These are phyloP conservation scores for Xerocomus nothofagi DNA, from an alignment of 1,284 basidiomycete genomes.

Conservation along the genomic window DNA sequence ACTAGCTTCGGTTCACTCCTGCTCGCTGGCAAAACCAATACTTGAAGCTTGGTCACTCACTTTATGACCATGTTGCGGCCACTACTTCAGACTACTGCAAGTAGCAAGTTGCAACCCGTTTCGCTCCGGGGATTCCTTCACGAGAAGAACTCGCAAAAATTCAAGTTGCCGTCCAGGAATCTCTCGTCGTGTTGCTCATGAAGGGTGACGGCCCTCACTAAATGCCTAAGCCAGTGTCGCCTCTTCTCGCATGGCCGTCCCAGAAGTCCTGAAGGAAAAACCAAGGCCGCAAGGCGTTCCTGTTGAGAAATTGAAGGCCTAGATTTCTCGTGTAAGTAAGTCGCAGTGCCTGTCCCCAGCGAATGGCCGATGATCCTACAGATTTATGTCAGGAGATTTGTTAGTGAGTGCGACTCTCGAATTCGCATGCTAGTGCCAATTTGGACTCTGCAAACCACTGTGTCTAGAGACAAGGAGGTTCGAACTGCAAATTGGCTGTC, in stretches of 20 bases:
- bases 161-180: conserved; percentile 49
- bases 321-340: conserved; percentile 84
- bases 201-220: conserved; percentile 88
- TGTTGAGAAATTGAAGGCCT: conserved; percentile 78
- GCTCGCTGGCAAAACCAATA: too few species aligned
- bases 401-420: conserved; percentile 83
- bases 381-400: conserved; percentile 92
- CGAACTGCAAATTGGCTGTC: too few species aligned
- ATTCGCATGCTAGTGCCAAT: too few species aligned
- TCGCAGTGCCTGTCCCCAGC: conserved; percentile 41
- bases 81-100: conserved; percentile 29
- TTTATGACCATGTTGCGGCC: conserved; percentile 34
- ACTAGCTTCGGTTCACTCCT: too few species aligned
- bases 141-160: conserved; percentile 44
- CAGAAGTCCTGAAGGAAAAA: conserved; percentile 87
- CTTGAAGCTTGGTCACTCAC: too few species aligned
- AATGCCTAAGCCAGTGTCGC: conserved; percentile 86
- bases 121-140: conserved; percentile 43
- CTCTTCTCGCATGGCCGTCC: conserved; percentile 93
- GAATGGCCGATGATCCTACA: conserved; percentile 99
- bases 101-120: conserved; percentile 5
- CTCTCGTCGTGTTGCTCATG: conserved; percentile 82
- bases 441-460: too few species aligned
- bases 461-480: too few species aligned
- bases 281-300: conserved; percentile 89